Percentiles rank a stretch among this genome's conserved stretches.
Evolutionary conservation across 169 alveolate species (phyloP).

Genomic region (Plasmodium gonderi): DNA sequence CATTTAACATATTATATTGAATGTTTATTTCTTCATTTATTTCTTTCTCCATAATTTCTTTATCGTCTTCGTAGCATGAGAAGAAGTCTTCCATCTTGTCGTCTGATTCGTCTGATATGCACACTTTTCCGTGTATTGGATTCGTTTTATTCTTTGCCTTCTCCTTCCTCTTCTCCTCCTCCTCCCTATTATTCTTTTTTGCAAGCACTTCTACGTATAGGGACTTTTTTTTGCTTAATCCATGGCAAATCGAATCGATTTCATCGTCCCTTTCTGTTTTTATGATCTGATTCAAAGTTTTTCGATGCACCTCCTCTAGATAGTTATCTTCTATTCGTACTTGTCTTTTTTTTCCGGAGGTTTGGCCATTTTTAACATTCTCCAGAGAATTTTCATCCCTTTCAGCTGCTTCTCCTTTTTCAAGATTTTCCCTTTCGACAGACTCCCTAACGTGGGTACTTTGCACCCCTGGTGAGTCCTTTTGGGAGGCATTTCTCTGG

Average conservation of each 20-base stretch:
- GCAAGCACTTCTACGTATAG: neutral
- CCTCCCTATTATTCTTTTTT: neutral
- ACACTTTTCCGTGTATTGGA: neutral
- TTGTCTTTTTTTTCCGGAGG: no score
- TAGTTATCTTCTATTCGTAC: no score
- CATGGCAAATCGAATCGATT: no score
- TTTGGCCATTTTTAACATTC: no score
- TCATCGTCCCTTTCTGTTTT: no score
- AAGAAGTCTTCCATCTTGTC: constrained; percentile 5
- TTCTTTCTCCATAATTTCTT: constrained; percentile 15
- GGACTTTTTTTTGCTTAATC: neutral
- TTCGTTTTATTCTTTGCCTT: neutral
- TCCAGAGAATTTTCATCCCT: no score
- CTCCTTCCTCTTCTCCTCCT: neutral
- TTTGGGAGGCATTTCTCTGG: neutral
- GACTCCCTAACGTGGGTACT: neutral
- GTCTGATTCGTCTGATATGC: neutral
- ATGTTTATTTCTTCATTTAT: neutral
- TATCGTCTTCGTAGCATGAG: constrained; percentile 49
- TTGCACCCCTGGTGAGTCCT: neutral
- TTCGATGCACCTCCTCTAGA: no score
- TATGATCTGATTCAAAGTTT: no score
- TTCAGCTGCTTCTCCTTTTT: no score
- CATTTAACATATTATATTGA: neutral
- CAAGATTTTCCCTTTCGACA: no score